Percentiles rank a stretch among this genome's conserved stretches.
These are phyloP conservation scores for Morella rubra DNA, from an alignment of 306 rosid genomes.

Conservation along the genomic window DNA sequence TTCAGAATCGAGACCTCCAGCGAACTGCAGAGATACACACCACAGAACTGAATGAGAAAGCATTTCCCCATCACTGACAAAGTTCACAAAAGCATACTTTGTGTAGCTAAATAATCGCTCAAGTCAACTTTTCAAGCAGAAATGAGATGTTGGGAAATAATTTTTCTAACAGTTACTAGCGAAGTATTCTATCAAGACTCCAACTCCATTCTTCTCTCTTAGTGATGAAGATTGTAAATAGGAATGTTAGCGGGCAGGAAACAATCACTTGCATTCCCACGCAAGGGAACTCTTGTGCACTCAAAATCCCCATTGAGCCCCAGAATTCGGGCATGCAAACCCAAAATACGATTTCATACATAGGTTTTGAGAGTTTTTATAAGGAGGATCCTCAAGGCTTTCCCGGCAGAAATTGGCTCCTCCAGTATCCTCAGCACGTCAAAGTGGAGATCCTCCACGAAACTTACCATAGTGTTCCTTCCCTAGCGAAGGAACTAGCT, in stretches of 20 bases:
- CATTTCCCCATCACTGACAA: not conserved
- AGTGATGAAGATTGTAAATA: not conserved
- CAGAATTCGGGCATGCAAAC: not conserved
- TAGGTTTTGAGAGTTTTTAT: not conserved
- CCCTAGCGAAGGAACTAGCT: not conserved
- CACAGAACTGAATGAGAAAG: conserved; percentile 10
- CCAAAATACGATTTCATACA: not conserved
- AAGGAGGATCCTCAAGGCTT: not conserved
- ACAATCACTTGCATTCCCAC: not conserved
- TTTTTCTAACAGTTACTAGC: not conserved
- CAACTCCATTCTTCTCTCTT: not conserved
- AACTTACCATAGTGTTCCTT: not conserved
- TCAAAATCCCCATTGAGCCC: no score
- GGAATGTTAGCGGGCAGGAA: not conserved
- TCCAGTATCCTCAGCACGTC: not conserved
- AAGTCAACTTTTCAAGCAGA: not conserved
- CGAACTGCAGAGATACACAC: conserved; percentile 54
- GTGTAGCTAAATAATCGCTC: not conserved
- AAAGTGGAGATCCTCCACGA: not conserved
- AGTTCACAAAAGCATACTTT: not conserved
- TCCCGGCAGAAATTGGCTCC: not conserved
- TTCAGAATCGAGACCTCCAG: conserved; percentile 92
- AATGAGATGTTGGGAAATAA: not conserved
- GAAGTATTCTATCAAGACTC: not conserved
- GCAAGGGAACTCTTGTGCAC: not conserved